Conservation (phyloP, 75 land plant species). For the Selaginella moellendorffii region DNA sequence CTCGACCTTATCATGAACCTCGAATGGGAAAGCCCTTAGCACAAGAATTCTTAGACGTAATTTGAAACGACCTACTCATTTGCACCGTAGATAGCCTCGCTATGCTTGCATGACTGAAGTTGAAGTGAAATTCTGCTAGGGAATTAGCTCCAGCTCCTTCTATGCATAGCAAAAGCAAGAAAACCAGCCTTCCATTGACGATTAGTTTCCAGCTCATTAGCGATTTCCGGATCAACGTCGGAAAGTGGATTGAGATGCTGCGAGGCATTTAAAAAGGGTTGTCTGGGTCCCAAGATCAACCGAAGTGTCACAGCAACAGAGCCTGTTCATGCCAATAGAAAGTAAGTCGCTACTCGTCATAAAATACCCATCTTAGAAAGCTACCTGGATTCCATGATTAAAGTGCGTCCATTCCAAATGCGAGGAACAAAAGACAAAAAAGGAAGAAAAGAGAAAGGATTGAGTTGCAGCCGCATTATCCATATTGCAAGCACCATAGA, state of each 20-base stretch:
- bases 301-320: not conserved
- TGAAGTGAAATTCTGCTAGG: constrained; percentile 74
- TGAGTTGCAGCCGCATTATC: not conserved
- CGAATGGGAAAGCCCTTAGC: not conserved
- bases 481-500: no score
- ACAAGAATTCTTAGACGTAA: no score
- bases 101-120: constrained; percentile 73
- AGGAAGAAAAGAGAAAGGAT: not conserved
- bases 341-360: no score
- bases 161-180: not conserved
- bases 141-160: constrained; percentile 51
- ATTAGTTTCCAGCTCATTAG: constrained; percentile 74
- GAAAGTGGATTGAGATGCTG: constrained; percentile 67
- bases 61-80: constrained; percentile 76
- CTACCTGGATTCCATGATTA: no score
- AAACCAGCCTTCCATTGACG: constrained; percentile 99
- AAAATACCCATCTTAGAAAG: no score
- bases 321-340: not conserved
- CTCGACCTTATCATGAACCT: constrained; percentile 66
- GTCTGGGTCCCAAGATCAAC: no score
- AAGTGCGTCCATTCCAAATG: no score
- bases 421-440: no score
- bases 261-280: no score
- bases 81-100: constrained; percentile 73
- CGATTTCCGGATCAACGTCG: constrained; percentile 73